A percentile compares a stretch with the other conserved stretches of the same genome.
Conservation (phyloP, 1,139 yeast species). For the Pichia cactophila region DNA sequence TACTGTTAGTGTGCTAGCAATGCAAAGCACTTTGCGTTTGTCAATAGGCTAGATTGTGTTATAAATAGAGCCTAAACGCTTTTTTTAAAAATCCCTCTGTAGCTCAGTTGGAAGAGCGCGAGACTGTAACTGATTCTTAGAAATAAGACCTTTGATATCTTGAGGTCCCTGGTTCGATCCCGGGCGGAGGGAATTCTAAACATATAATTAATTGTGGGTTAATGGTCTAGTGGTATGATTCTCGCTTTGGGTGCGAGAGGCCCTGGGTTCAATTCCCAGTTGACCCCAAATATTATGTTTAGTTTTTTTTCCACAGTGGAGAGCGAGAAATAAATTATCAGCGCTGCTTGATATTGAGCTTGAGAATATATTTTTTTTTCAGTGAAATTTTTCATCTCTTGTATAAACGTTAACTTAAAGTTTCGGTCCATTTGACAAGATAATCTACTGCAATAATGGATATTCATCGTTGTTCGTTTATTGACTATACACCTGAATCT, state of each 20-base stretch:
- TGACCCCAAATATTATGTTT: constrained; percentile 18
- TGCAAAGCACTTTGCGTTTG: too few relatives aligned
- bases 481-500: constrained; percentile 81
- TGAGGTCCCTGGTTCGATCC: constrained; percentile 18
- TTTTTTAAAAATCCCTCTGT: constrained; percentile 8
- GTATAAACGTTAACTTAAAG: too few relatives aligned
- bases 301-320: too few relatives aligned
- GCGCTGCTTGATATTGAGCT: neutral
- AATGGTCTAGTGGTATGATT: constrained; percentile 39
- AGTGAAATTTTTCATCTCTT: neutral
- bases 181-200: constrained; percentile 12
- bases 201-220: neutral
- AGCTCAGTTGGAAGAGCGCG: constrained; percentile 19
- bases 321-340: too few relatives aligned
- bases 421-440: neutral
- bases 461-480: constrained; percentile 88
- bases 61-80: too few relatives aligned
- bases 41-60: too few relatives aligned
- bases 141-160: constrained; percentile 8
- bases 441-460: constrained; percentile 37
- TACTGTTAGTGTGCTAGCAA: too few relatives aligned
- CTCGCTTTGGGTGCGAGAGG: constrained; percentile 42
- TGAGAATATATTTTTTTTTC: neutral
- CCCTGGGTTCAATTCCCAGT: constrained; percentile 30
- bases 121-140: constrained; percentile 12